Percentiles rank a stretch among this genome's conserved stretches.
phyloP scores from a whole-genome alignment of 352 stramenopile genomes.

The Phytophthora gonapodyides region DNA sequence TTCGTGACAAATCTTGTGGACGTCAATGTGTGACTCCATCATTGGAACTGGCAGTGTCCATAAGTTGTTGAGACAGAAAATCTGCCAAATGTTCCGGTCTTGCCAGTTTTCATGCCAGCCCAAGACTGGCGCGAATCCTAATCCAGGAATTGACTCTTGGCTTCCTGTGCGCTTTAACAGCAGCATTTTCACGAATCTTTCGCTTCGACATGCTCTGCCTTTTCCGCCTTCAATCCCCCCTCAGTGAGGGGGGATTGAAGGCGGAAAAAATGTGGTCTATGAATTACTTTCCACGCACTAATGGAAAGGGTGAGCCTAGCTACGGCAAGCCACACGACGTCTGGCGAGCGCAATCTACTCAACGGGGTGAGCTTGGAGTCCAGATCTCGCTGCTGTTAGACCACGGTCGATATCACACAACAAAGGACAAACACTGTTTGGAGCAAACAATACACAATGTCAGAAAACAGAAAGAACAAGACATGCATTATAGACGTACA shows the following conservation, averaged over 20 bases:
- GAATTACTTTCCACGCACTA: constrained; percentile 18
- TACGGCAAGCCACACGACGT: background rate
- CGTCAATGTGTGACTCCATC: constrained; percentile 35
- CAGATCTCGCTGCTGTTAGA: constrained; percentile 16
- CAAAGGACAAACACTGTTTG: constrained; percentile 66
- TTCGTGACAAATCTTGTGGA: constrained; percentile 18
- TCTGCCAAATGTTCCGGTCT: constrained; percentile 38
- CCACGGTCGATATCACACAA: constrained; percentile 57
- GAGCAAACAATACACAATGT: background rate
- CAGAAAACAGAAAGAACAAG: background rate
- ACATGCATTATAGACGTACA: constrained; percentile 36
- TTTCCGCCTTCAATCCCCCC: too few species aligned
- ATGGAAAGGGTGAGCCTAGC: constrained; percentile 10
- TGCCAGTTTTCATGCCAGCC: constrained; percentile 37
- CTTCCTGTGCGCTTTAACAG: constrained; percentile 18
- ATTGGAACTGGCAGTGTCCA: constrained; percentile 38
- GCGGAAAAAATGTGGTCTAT: constrained; percentile 9
- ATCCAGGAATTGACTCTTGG: constrained; percentile 25
- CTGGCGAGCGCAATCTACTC: constrained; percentile 13
- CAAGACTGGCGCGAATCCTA: constrained; percentile 65
- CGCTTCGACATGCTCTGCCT: constrained; percentile 33
- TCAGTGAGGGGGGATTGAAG: constrained; percentile 8
- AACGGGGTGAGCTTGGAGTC: constrained; percentile 35
- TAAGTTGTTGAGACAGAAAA: constrained; percentile 45
- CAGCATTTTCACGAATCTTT: constrained; percentile 31